Base-by-base conservation (phyloP, 306 rosid species). In the Cicer cuneatum region DNA sequence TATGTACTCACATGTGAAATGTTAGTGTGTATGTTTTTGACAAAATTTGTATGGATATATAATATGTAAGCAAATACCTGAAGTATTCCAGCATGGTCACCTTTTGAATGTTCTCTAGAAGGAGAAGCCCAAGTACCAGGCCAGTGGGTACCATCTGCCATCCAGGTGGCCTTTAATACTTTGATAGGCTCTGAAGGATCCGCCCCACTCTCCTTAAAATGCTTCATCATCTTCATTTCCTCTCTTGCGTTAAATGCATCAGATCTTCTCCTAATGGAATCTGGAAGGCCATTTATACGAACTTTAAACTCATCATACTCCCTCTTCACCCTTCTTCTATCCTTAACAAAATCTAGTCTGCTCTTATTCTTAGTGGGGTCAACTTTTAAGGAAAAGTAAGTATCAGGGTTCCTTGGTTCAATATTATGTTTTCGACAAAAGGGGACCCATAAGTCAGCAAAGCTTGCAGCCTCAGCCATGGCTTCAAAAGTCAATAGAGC, bases 71-170 rank as follows among this genome's bases (percentile, higher is more conserved):
- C 5, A 73, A 10, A 53, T 13, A 84, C 88, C 85, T 86, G 89
- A 52, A 86, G 87, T 39, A 86, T 83, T 72, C 87, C 89, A 0
- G 89, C 85, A 73, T 86, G 89, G 62, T 86, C 89, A 10, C 85
- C 60, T 61, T 54, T 83, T 7, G 82, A 8, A 42, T 86, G 89
- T 40, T 83, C 87, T 0, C 75, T 21, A 8, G 80, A 74, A 46
- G 89, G 19, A 21, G 42, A n/a, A 33, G 65, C 24, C 89, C 89
- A 86, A 65, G 89, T 83, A 6, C 89, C 89, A 0, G 89, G 89
- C 89, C 89, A 86, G 0, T 86, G 87, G 10, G 89, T 80, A 2
- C 87, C 89, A 71, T 86, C 89, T 15, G 89, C 89, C 89, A 86
- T 86, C 89, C 89, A 86, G 1, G 85, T 80, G 5, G 87, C 83